phyloP scores from a whole-genome alignment of 306 rosid species.

The Acacia crassicarpa region DNA sequence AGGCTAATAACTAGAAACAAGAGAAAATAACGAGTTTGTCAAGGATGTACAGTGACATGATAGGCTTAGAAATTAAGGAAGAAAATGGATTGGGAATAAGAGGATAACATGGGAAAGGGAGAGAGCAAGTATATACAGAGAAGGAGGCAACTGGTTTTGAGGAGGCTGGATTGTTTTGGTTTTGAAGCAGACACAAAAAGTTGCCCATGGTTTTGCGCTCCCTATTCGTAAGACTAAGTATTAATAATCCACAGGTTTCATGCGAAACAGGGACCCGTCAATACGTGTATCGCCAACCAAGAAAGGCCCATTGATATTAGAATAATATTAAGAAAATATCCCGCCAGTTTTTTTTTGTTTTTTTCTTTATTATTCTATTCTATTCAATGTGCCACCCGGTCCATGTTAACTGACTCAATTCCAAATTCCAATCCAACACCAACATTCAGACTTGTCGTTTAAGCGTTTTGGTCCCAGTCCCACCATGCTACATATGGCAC shows the following conservation, averaged over 20 bases:
- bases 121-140: slow-evolving; percentile 30
- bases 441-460: background rate
- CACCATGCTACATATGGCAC: too few relatives aligned
- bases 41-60: background rate
- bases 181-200: slow-evolving; percentile 36
- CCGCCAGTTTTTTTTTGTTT: background rate
- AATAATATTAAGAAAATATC: background rate
- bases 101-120: background rate
- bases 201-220: slow-evolving; percentile 82
- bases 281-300: background rate
- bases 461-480: background rate
- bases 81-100: background rate
- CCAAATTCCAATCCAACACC: background rate
- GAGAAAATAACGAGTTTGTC: background rate
- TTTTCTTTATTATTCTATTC: background rate
- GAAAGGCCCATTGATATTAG: background rate
- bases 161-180: background rate
- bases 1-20: background rate
- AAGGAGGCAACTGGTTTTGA: slow-evolving; percentile 63
- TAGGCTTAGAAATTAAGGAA: too few relatives aligned
- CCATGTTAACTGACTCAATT: background rate
- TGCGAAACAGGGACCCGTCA: slow-evolving; percentile 37
- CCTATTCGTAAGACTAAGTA: background rate
- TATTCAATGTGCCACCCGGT: background rate
- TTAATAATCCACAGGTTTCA: slow-evolving; percentile 43